Evolutionary conservation across 1,284 basidiomycete genomes (phyloP).

Genomic region (Cryptococcus jaspeensis): DNA sequence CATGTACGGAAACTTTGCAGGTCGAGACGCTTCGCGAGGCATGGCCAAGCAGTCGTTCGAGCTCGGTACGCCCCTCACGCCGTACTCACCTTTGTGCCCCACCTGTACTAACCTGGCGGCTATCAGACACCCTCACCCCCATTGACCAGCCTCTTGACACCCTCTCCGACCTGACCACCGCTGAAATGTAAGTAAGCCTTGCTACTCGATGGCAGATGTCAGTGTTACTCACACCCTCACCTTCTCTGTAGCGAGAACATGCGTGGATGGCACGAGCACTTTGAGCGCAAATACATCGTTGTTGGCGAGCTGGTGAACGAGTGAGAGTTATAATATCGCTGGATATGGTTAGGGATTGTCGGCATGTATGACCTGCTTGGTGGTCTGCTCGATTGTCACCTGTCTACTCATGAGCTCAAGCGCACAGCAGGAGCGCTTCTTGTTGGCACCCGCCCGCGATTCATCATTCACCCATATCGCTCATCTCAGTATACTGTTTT

Average conservation of each 20-base stretch:
- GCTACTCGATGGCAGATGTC: too few relatives aligned
- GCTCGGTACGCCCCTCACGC: constrained; percentile 59
- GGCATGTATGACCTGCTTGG: neutral
- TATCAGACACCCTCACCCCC: constrained; percentile 82
- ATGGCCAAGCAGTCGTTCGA: constrained; percentile 98
- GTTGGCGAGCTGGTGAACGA: constrained; percentile 82
- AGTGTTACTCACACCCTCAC: too few relatives aligned
- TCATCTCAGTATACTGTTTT: too few relatives aligned
- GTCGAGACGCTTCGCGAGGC: constrained; percentile 85
- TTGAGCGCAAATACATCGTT: constrained; percentile 80
- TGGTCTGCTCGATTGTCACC: neutral
- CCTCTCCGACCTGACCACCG: constrained; percentile 68
- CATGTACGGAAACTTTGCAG: constrained; percentile 96
- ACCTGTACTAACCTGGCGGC: neutral
- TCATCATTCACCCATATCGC: too few relatives aligned
- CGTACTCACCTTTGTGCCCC: neutral
- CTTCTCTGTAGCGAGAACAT: constrained; percentile 72
- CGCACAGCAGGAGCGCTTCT: neutral
- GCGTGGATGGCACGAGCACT: constrained; percentile 88
- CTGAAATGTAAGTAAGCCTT: constrained; percentile 72
- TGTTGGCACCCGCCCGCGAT: too few relatives aligned
- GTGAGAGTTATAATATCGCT: constrained; percentile 50
- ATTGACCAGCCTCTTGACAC: constrained; percentile 82
- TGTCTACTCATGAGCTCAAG: neutral
- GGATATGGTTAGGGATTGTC: neutral